Evolutionary conservation across 2,329 filamentous ascomycete genomes (phyloP).

Genomic region (Trichoderma brevicompactum): DNA sequence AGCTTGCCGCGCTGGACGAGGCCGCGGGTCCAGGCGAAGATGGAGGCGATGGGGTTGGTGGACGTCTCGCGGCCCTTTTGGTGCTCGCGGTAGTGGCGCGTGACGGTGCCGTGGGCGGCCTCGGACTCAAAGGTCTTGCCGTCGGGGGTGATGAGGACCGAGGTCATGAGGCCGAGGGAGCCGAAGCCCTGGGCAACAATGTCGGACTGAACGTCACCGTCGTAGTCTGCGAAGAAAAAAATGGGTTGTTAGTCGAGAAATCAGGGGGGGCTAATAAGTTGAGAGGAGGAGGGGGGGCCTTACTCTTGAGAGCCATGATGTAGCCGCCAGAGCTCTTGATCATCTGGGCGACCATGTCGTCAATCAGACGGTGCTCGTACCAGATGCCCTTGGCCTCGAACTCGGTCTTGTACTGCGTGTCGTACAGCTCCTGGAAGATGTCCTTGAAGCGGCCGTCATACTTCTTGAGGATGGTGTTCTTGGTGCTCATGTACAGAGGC

Average conservation of each 20-base stretch:
- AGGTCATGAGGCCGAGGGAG: conserved; percentile 97
- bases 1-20: conserved; percentile 91
- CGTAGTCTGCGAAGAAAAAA: conserved; percentile 71
- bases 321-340: conserved; percentile 97
- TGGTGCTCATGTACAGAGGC: conserved; percentile 99
- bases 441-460: conserved; percentile 99
- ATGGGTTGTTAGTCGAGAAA: neutral
- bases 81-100: conserved; percentile 97
- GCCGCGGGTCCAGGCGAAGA: conserved; percentile 98
- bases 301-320: conserved; percentile 98
- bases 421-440: conserved; percentile 97
- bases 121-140: conserved; percentile 97
- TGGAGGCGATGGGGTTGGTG: conserved; percentile 97
- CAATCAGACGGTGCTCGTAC: conserved; percentile 99
- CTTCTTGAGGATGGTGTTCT: conserved; percentile 99
- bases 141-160: conserved; percentile 93
- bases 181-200: conserved; percentile 98
- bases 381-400: conserved; percentile 94
- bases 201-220: conserved; percentile 98
- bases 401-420: conserved; percentile 80
- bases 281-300: conserved; percentile 46
- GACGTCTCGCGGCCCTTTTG: conserved; percentile 97
- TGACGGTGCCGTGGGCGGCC: conserved; percentile 97
- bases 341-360: conserved; percentile 99
- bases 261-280: no score